phyloP scores from a whole-genome alignment of 2,329 filamentous ascomycete genomes.

The Scopulariopsis brevicaulis region DNA sequence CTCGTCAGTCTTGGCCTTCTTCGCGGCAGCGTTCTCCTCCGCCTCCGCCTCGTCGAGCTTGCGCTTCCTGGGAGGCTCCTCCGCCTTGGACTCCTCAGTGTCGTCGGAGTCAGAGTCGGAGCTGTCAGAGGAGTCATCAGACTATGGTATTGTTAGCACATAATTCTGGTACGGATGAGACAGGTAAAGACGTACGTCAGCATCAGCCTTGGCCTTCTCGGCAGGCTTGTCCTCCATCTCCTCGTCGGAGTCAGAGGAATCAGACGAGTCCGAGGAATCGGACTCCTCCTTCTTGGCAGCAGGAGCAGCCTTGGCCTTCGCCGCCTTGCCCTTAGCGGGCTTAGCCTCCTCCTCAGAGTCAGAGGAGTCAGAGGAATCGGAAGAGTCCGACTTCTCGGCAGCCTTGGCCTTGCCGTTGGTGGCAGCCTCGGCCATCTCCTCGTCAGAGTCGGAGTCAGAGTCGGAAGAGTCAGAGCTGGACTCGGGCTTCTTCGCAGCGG shows the following conservation, averaged over 20 bases:
- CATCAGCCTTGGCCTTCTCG: constrained; percentile 8
- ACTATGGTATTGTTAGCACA: constrained; percentile 11
- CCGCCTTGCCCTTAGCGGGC: constrained; percentile 1
- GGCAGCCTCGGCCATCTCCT: constrained; percentile 11
- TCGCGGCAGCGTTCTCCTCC: constrained; percentile 37
- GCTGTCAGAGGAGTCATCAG: constrained; percentile 12
- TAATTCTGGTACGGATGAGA: background rate
- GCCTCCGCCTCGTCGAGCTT: constrained; percentile 32
- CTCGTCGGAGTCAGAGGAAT: constrained; percentile 17
- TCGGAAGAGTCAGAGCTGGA: constrained; percentile 21
- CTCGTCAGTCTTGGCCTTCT: constrained; percentile 57
- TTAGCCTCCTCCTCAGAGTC: constrained; percentile 8
- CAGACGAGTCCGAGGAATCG: constrained; percentile 19
- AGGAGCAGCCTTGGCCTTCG: constrained; percentile 1
- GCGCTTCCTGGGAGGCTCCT: constrained; percentile 32
- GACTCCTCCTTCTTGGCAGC: constrained; percentile 15
- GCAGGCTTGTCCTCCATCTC: constrained; percentile 16
- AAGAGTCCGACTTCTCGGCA: constrained; percentile 17
- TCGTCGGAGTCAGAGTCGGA: constrained; percentile 18
- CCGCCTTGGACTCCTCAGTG: constrained; percentile 21
- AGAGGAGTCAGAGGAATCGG: constrained; percentile 9
- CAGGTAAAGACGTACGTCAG: background rate
- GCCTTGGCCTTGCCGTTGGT: constrained; percentile 7
- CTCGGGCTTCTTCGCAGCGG: constrained; percentile 15
- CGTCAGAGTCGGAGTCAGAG: constrained; percentile 23